Evolutionary conservation across 2,329 filamentous ascomycete genomes (phyloP), one percentile per base, ranked within the genome.

Genomic region (Scedosporium minutisporum): DNA sequence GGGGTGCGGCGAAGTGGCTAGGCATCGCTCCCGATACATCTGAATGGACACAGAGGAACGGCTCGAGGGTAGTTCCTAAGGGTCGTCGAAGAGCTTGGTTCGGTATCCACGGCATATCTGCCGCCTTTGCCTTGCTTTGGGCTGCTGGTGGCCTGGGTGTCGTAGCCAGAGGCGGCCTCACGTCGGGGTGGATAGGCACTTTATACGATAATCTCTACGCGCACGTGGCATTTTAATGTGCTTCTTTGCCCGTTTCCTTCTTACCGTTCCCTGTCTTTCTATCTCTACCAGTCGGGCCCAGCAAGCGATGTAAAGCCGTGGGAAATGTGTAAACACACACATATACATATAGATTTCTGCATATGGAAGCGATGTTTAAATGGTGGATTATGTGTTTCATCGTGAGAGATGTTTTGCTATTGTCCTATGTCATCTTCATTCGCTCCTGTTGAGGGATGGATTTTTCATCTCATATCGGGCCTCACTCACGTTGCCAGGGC

Each of bases 1-100:
- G 91, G 85, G 93, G 93, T 2, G 85, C 86, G 75, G 90, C 91
- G n/a, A 88, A 85, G 73, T 97, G 91, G 89, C 76, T 93, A 64
- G 86, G 86, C 0, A 78, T 83, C 57, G 46, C 46, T 25, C 59
- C 59, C 10, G 42, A 48, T n/a, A 61, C 55, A 29, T n/a, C 46
- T 6, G 44, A 38, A 38, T 42, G 25, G 48, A 23, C 77, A 69
- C 77, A 74, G 68, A 80, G 79, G 42, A 77, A 80, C 59, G 73
- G 81, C 65, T 76, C 78, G 64, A 81, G 83, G 71, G 86, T 38
- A 4, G 33, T 87, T 25, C 59, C 14, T 7, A 61, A 27, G n/a
- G 44, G 44, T 10, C 25, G 59, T 44, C 53, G 59, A 71, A 81
- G 85, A 70, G 83, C 84, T 68, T 89, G 89, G 85, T 85, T 90